Evolutionary conservation across 371 early-diverging fungal species (phyloP), one percentile per base, ranked within the genome.

Genomic region (Saksenaea oblongispora): DNA sequence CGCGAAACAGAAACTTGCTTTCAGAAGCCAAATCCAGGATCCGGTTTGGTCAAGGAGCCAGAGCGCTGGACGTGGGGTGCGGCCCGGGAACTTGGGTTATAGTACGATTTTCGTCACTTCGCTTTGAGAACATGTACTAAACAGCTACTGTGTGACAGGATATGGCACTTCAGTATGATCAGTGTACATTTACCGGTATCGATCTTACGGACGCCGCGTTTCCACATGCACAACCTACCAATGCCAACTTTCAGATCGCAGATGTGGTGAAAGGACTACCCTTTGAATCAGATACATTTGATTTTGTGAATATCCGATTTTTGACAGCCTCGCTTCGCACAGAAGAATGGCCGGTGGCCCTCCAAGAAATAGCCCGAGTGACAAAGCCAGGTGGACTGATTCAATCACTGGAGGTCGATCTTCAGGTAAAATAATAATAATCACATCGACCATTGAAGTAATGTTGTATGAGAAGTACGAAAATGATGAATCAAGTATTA

Each of bases 351-450:
- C 63, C 76, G 2, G 22, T 70, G 24, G 66, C 76, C 27, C 63
- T 85, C 11, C 67, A 68, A 57, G 87, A 88, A 64, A 67, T 84
- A 8, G 64, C 76, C n/a, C 77, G 84, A 14, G 75, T 86, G 2
- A 62, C 81, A 14, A 86, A 87, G 59, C 84, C 86, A 15, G 87
- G 84, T 31, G 88, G 88, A 4, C 79, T 65, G 47, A 58, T 88
- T 17, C 86, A 88, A 61, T 70, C 78, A 24, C 72, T 84, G 28
- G 88, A 88, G 61, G 53, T 65, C 17, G 67, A 72, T 1, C 76
- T 80, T 71, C 66, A 76, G 56, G 69, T 84, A 22, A 74, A 79
- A 26, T 1, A 47, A 1, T 17, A 5, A 47, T 10, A 47, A 22
- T 7, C 4, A 47, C 1, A 47, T 18, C 8, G 22, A n/a, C n/a